phyloP scores from a whole-genome alignment of 768 basidiomycete genomes.

The Leccinum longicurvipes region DNA sequence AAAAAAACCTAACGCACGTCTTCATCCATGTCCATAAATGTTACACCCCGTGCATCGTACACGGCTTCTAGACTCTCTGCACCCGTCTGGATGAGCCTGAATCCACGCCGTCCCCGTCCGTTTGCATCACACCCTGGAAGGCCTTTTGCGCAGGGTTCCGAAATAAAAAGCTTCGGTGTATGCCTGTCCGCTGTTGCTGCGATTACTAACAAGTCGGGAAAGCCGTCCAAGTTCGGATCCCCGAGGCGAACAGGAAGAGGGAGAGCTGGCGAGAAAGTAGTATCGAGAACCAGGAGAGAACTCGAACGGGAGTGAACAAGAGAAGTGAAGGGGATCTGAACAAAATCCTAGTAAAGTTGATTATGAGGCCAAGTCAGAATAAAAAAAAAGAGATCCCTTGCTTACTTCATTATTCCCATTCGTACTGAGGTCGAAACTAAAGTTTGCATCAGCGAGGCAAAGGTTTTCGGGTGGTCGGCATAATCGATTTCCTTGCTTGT shows the following conservation, averaged over 20 bases:
- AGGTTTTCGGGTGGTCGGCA: constrained; percentile 81
- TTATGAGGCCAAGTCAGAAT: background rate
- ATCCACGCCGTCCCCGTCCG: constrained; percentile 61
- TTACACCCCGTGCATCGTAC: constrained; percentile 72
- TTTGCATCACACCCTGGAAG: constrained; percentile 54
- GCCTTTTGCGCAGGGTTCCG: constrained; percentile 55
- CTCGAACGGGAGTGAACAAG: constrained; percentile 49
- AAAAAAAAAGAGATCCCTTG: background rate
- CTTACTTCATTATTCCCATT: constrained; percentile 50
- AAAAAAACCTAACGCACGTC: constrained; percentile 57
- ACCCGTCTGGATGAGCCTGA: constrained; percentile 52
- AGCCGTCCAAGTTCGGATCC: constrained; percentile 92
- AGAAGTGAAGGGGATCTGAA: constrained; percentile 59
- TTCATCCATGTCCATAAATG: constrained; percentile 92
- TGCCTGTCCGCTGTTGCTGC: constrained; percentile 42
- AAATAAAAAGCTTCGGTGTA: constrained; percentile 61
- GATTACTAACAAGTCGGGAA: constrained; percentile 78
- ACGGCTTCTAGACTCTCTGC: constrained; percentile 60
- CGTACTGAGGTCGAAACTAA: constrained; percentile 67
- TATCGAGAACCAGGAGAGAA: constrained; percentile 70
- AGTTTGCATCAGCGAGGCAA: constrained; percentile 76
- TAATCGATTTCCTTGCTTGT: constrained; percentile 46
- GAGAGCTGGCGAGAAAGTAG: constrained; percentile 58
- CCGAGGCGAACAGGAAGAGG: constrained; percentile 81
- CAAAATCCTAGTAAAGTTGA: constrained; percentile 49